Conservation (phyloP, 2,329 filamentous ascomycete genomes). For the Seiridium cupressi region DNA sequence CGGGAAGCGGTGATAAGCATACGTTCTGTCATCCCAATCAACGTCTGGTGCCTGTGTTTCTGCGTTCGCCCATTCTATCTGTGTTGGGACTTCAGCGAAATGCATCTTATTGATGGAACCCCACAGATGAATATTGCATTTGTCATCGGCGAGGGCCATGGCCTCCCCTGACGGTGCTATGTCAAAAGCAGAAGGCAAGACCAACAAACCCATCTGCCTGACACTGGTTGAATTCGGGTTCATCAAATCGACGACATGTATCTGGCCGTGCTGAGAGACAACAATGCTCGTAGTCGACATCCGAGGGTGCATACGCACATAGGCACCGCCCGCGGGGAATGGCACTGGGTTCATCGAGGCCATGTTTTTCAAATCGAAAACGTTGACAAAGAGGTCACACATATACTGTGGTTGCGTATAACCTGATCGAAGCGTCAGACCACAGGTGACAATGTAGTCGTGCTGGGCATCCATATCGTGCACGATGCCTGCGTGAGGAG, state of each 20-base stretch:
- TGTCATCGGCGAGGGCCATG: constrained; percentile 75
- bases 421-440: constrained; percentile 69
- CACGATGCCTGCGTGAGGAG: constrained; percentile 82
- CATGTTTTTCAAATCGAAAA: constrained; percentile 92
- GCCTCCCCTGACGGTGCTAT: constrained; percentile 87
- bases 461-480: constrained; percentile 98
- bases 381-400: constrained; percentile 89
- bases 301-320: constrained; percentile 93
- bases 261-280: constrained; percentile 85
- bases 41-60: constrained; percentile 56
- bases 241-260: constrained; percentile 94
- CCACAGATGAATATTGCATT: constrained; percentile 82
- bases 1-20: constrained; percentile 28
- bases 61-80: constrained; percentile 73
- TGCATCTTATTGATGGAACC: constrained; percentile 82
- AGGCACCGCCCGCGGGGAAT: constrained; percentile 88
- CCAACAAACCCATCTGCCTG: constrained; percentile 76
- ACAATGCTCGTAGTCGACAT: constrained; percentile 95
- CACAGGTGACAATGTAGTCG: constrained; percentile 93
- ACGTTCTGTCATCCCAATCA: constrained; percentile 72
- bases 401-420: constrained; percentile 72
- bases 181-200: constrained; percentile 72
- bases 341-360: constrained; percentile 86
- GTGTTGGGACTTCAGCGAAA: constrained; percentile 78
- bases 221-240: constrained; percentile 87